These are phyloP conservation scores for Trichoderma reesei DNA, from an alignment of 495 filamentous ascomycete species.

Conservation along the genomic window DNA sequence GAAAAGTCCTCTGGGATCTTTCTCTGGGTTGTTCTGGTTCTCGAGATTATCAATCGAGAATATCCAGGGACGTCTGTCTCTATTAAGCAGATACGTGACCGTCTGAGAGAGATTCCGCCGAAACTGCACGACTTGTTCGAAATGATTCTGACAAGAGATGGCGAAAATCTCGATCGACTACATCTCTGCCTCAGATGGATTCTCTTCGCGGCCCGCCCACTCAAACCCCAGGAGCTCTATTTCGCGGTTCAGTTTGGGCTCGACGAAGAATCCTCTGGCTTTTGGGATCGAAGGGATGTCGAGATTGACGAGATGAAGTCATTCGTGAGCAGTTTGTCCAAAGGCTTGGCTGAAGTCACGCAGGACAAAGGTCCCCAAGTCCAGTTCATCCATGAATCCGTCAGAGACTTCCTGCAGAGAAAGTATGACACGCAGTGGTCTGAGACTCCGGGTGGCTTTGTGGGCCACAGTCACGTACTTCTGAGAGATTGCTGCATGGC, in stretches of 20 bases:
- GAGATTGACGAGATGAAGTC: conserved; percentile 12
- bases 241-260: conserved; percentile 26
- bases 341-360: conserved; percentile 28
- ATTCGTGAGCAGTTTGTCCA: conserved; percentile 26
- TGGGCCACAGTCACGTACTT: background rate
- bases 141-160: conserved; percentile 28
- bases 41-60: conserved; percentile 36
- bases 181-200: conserved; percentile 33
- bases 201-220: conserved; percentile 24
- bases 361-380: conserved; percentile 17
- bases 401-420: conserved; percentile 26
- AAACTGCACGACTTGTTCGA: conserved; percentile 26
- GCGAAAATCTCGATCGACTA: conserved; percentile 19
- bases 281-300: conserved; percentile 12
- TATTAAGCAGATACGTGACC: conserved; percentile 16
- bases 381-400: conserved; percentile 37
- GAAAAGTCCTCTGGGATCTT: conserved; percentile 36
- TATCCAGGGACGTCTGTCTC: conserved; percentile 19
- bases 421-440: background rate
- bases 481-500: background rate
- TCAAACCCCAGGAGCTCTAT: conserved; percentile 28
- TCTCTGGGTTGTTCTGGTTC: conserved; percentile 39
- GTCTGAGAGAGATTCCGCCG: conserved; percentile 20
- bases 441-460: background rate
- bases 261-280: conserved; percentile 11